Evolutionary conservation across 169 alveolate genomes (phyloP), one percentile per base, ranked within the genome.

Genomic region (Plasmodium gonderi): DNA sequence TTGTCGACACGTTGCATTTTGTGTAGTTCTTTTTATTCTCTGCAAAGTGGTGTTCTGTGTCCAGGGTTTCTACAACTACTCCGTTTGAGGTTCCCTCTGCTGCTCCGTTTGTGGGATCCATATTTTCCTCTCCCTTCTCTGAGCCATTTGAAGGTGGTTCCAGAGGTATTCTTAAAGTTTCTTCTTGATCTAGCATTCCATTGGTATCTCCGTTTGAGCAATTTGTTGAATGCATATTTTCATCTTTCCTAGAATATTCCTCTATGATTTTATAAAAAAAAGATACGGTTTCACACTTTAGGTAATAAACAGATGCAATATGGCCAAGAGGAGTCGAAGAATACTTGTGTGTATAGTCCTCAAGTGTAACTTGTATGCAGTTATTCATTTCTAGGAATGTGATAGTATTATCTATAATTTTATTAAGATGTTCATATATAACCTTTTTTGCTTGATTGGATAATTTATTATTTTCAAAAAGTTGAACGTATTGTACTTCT

Each of bases 171-270:
- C n/a, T n/a, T n/a, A n/a, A n/a, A n/a, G n/a, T n/a, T n/a, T n/a
- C n/a, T n/a, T n/a, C n/a, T n/a, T 95, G 95, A 44, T 92, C 95
- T 26, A 91, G 96, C 9, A 95, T 90, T 38, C 96, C 68, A 31
- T 95, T 85, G 23, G 77, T 90, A 8, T 20, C 97, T 0, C 26
- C 72, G 6, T 60, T 36, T n/a, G n/a, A n/a, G n/a, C n/a, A n/a
- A n/a, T n/a, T n/a, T n/a, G n/a, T n/a, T n/a, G n/a, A n/a, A n/a
- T n/a, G 79, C 23, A 80, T 36, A 36, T 3, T n/a, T 17, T 11
- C 5, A 65, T 68, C n/a, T 0, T 14, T 31, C 14, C 38, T 6
- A 49, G 69, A 23, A 64, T 20, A 31, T 40, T 36, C n/a, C 45
- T 82, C 47, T 26, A 91, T 60, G 20, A 74, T 23, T 8, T 45